Evolutionary conservation across 2,329 filamentous ascomycete genomes (phyloP).

Genomic region (Aspergillus sp.): DNA sequence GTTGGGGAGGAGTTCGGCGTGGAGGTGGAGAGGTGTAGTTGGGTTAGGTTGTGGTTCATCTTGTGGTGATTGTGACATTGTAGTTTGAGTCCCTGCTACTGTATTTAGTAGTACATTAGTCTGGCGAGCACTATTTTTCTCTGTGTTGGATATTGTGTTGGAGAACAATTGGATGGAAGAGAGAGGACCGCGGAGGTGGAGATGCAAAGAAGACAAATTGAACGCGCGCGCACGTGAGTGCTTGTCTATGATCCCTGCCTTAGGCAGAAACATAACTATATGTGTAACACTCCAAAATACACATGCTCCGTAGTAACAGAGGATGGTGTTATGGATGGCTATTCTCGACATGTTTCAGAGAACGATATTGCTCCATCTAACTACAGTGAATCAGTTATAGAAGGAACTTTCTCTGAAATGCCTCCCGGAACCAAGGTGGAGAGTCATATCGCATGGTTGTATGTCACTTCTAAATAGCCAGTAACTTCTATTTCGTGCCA

Average conservation of each 20-base stretch:
- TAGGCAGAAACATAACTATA: neutral
- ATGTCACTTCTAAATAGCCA: no score
- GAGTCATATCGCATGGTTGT: no score
- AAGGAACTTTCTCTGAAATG: no score
- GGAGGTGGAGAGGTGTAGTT: conserved; percentile 43
- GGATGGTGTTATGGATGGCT: no score
- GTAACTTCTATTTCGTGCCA: no score
- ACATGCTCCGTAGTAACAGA: no score
- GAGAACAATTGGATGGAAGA: no score
- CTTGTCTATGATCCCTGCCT: neutral
- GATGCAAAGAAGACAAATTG: neutral
- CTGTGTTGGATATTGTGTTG: neutral
- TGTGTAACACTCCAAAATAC: no score
- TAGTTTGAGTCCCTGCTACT: neutral
- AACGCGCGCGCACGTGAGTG: neutral
- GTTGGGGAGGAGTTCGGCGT: conserved; percentile 62
- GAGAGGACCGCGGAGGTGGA: neutral
- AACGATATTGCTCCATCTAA: no score
- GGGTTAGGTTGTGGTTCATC: neutral
- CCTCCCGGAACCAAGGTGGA: no score
- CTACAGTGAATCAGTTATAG: no score
- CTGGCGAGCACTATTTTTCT: neutral
- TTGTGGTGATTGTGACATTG: neutral
- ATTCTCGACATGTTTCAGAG: no score
- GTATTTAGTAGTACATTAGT: neutral